phyloP scores from a whole-genome alignment of 192 early-diverging fungal species.

The Phycomyces blakesleeanus region DNA sequence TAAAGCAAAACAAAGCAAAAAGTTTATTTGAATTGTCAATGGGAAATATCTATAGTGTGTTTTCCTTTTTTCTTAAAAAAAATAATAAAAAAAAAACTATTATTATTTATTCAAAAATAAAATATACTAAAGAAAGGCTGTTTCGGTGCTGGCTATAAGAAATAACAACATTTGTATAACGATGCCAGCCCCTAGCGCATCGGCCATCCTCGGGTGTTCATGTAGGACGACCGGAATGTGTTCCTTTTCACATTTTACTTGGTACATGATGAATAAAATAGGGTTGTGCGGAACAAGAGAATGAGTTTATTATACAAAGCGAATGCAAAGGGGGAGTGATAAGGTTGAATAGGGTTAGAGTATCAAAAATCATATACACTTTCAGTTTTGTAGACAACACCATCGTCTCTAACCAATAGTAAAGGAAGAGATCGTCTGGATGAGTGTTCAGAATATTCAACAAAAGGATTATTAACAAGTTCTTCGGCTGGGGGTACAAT shows the following conservation, averaged over 20 bases:
- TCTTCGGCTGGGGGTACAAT: conserved; percentile 34
- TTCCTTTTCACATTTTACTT: background rate
- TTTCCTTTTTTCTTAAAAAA: no score
- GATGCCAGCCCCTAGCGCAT: background rate
- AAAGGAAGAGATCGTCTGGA: conserved; percentile 22
- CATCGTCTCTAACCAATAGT: conserved; percentile 33
- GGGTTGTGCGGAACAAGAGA: background rate
- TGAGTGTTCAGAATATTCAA: background rate
- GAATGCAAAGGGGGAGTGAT: background rate
- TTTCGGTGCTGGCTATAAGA: background rate
- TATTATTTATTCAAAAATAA: no score
- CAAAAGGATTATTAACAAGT: conserved; percentile 8
- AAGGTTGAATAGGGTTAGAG: background rate
- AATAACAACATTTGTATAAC: background rate
- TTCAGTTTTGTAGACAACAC: conserved; percentile 35
- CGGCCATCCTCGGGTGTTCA: background rate
- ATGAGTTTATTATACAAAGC: background rate
- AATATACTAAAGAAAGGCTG: no score
- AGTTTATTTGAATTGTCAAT: no score
- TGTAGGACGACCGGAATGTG: no score
- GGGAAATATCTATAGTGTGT: no score
- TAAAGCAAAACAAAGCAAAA: no score
- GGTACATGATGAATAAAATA: background rate
- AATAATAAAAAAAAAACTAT: no score
- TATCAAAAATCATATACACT: conserved; percentile 28